phyloP scores from a whole-genome alignment of 768 basidiomycete genomes.

The Lactarius quietus region DNA sequence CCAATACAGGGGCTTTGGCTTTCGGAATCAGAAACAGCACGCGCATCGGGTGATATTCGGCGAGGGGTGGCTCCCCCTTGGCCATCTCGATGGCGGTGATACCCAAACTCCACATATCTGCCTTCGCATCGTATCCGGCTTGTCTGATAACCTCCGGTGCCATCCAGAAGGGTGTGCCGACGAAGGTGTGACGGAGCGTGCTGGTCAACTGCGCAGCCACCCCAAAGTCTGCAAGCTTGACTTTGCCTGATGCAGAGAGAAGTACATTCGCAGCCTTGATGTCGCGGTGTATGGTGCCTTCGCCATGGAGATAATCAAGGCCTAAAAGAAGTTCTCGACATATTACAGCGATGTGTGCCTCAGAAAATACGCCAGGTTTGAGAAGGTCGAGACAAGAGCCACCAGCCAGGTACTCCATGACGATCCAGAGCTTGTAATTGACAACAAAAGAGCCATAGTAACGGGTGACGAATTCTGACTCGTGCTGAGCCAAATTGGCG shows the following conservation, averaged over 20 bases:
- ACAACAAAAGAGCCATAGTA: slow-evolving; percentile 98
- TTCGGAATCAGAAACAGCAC: slow-evolving; percentile 98
- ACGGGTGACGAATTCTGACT: slow-evolving; percentile 93
- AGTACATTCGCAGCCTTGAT: slow-evolving; percentile 98
- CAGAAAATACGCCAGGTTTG: slow-evolving; percentile 86
- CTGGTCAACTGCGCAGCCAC: slow-evolving; percentile 96
- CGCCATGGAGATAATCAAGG: slow-evolving; percentile 92
- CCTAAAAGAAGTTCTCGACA: slow-evolving; percentile 91
- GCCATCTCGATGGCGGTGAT: slow-evolving; percentile 99
- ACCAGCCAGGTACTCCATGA: slow-evolving; percentile 99
- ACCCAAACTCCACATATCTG: slow-evolving; percentile 97
- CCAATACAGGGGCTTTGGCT: slow-evolving; percentile 87
- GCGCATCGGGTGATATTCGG: slow-evolving; percentile 98
- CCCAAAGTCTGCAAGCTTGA: slow-evolving; percentile 98
- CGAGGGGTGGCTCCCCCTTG: slow-evolving; percentile 92
- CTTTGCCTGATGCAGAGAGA: slow-evolving; percentile 84
- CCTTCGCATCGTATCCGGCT: slow-evolving; percentile 92
- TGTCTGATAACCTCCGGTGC: slow-evolving; percentile 98
- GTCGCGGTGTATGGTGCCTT: slow-evolving; percentile 96
- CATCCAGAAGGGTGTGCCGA: slow-evolving; percentile 98
- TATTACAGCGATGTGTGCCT: slow-evolving; percentile 92
- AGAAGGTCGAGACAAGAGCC: slow-evolving; percentile 98
- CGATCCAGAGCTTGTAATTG: slow-evolving; percentile 96
- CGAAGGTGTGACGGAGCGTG: slow-evolving; percentile 94
- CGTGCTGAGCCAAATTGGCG: slow-evolving; percentile 91